Evolutionary conservation across 805 yeast species (phyloP), one percentile per base, ranked within the genome.

Genomic region (Ogataea siamensis): DNA sequence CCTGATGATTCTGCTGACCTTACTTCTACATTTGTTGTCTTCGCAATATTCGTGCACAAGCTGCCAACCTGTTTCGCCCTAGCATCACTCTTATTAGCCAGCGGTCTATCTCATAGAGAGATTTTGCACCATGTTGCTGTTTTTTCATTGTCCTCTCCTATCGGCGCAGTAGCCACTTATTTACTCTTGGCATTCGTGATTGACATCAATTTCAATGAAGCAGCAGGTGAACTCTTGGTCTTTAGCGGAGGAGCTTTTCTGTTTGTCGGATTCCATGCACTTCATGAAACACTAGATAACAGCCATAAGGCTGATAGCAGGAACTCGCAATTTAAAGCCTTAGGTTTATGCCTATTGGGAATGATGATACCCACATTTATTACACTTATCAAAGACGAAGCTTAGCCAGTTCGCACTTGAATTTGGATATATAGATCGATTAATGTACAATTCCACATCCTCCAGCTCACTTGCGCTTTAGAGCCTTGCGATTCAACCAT

Each of bases 31-130:
- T 47, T 78, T 25, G 75, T 84, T 34, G 73, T 80, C 32, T 34
- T 78, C 9, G 80, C 86, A 9, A 74, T 84, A 19, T 67, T 83
- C 42, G 53, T 81, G 21, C 93, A 84, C 64, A 84, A 84, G 57
- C 64, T 83, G 5, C 93, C 93, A 0, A 81, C 91, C 0, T 70
- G 87, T 5, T 80, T 84, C 55, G 83, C 88, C 27, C 66, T 84
- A 28, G 57, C 75, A 4, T 69, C 85, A 1, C 66, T 82, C 11
- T 63, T 84, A 20, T 49, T 74, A 8, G 61, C 63, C 23, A 66
- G 68, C 4, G 41, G 70, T 2, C 17, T 46, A 2, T 32, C 64
- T 21, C 40, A 50, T 22, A 32, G 49, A 15, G 46, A 59, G 17
- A 63, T 76, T 15, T 47, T 67, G 34, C 55, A 70, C 17, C 83